Conservation (phyloP, 352 stramenopile species). For the Phytophthora ramorum region DNA sequence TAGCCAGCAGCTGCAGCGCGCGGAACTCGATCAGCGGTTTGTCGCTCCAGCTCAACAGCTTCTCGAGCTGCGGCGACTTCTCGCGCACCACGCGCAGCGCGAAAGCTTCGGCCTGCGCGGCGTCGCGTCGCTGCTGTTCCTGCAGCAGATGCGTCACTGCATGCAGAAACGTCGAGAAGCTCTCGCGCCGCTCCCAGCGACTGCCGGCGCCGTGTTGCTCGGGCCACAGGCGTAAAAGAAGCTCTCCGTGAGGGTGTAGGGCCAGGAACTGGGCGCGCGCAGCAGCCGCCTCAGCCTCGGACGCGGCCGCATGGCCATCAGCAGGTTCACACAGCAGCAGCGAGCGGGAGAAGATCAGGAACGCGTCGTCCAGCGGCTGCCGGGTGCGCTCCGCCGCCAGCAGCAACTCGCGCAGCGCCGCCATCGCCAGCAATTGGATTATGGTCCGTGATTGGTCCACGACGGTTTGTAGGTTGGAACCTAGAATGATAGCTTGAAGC, state of each 20-base stretch:
- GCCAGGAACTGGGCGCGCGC: constrained; percentile 50
- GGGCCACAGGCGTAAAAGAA: constrained; percentile 72
- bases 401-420: constrained; percentile 70
- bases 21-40: constrained; percentile 83
- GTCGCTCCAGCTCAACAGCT: constrained; percentile 85
- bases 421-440: constrained; percentile 17
- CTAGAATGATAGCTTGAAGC: too few relatives aligned
- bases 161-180: constrained; percentile 73
- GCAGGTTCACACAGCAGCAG: constrained; percentile 11
- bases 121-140: constrained; percentile 33
- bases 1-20: constrained; percentile 65
- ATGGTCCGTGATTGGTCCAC: neutral
- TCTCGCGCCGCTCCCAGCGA: constrained; percentile 75
- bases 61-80: constrained; percentile 69
- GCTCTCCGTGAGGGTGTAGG: constrained; percentile 61
- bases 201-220: constrained; percentile 51
- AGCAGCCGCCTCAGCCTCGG: constrained; percentile 18
- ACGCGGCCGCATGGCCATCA: neutral
- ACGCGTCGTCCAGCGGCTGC: constrained; percentile 63
- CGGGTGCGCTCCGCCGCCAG: constrained; percentile 64
- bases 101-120: constrained; percentile 57
- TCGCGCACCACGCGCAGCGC: constrained; percentile 74
- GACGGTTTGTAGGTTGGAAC: neutral
- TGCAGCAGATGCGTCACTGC: constrained; percentile 57
- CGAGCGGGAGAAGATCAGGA: constrained; percentile 47